Conservation (phyloP, 75 land plant genomes). For the Cunninghamia lanceolata region DNA sequence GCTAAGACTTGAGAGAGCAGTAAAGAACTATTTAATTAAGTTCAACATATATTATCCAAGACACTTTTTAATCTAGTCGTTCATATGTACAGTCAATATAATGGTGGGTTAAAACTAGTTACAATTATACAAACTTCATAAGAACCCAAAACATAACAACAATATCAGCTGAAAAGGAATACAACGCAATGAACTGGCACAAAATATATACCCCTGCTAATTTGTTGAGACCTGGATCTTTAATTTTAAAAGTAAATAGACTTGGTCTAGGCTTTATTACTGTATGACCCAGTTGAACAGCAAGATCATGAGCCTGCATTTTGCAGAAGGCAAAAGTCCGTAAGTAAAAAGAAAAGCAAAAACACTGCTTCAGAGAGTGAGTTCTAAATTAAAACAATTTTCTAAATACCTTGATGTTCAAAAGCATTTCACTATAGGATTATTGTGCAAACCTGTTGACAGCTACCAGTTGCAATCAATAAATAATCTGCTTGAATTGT, state of each 20-base stretch:
- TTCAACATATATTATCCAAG: too few relatives aligned
- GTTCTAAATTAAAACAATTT: slow-evolving; percentile 10
- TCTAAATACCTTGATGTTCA: neutral
- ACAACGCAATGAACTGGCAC: neutral
- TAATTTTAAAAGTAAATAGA: slow-evolving; percentile 92
- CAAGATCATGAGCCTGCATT: slow-evolving; percentile 75
- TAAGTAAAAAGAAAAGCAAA: neutral
- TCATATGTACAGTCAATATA: too few relatives aligned
- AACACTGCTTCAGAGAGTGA: neutral
- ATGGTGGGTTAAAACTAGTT: neutral
- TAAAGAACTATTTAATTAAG: too few relatives aligned
- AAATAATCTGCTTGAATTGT: slow-evolving; percentile 70
- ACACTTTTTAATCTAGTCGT: too few relatives aligned
- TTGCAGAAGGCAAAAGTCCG: neutral
- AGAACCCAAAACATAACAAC: neutral
- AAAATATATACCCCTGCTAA: slow-evolving; percentile 72
- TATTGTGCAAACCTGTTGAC: slow-evolving; percentile 54
- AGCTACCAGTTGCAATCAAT: slow-evolving; percentile 84
- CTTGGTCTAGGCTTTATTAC: slow-evolving; percentile 85
- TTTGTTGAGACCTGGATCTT: slow-evolving; percentile 49
- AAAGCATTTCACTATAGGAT: neutral
- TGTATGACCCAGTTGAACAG: slow-evolving; percentile 82
- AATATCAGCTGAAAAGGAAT: neutral
- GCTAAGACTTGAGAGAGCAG: neutral
- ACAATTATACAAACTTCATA: neutral